These are phyloP conservation scores for Triticum timopheevii DNA, from an alignment of 176 grass and related monocot species.

Conservation along the genomic window DNA sequence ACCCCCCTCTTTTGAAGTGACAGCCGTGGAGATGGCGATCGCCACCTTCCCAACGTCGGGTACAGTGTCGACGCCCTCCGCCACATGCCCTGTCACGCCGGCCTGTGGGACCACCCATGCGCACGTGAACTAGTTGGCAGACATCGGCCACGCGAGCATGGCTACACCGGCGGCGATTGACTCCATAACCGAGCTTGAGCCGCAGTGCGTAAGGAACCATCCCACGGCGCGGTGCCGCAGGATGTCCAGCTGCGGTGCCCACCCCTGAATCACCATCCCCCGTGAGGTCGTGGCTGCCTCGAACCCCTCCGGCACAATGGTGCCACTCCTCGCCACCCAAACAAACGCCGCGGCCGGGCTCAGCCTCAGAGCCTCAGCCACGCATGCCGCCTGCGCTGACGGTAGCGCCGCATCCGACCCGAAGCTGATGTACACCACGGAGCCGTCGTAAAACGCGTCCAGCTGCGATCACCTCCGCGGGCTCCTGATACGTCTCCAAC, in stretches of 20 bases:
- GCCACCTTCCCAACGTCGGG: conserved; percentile 30
- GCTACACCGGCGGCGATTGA: conserved; percentile 38
- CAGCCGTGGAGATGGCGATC: neutral
- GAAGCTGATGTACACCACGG: too few species aligned
- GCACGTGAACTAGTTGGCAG: conserved; percentile 52
- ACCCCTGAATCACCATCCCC: too few species aligned
- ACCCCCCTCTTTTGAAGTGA: neutral
- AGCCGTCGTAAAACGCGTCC: too few species aligned
- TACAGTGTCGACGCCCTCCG: conserved; percentile 31
- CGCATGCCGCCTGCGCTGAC: too few species aligned
- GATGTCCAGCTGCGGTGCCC: neutral
- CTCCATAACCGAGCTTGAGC: too few species aligned
- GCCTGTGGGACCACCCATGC: conserved; percentile 34
- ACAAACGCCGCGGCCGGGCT: neutral
- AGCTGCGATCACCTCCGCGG: too few species aligned
- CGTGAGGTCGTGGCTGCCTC: neutral
- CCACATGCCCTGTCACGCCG: conserved; percentile 33
- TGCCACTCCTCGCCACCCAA: too few species aligned
- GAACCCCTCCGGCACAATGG: neutral
- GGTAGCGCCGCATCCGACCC: too few species aligned
- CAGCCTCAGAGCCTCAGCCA: too few species aligned
- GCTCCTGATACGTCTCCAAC: too few species aligned
- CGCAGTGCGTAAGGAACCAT: conserved; percentile 38
- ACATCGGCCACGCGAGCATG: conserved; percentile 60
- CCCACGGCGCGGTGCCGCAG: conserved; percentile 49